Percentiles rank a stretch among this genome's conserved stretches.
Conservation (phyloP, 768 basidiomycete genomes). For the Obba rivulosa region DNA sequence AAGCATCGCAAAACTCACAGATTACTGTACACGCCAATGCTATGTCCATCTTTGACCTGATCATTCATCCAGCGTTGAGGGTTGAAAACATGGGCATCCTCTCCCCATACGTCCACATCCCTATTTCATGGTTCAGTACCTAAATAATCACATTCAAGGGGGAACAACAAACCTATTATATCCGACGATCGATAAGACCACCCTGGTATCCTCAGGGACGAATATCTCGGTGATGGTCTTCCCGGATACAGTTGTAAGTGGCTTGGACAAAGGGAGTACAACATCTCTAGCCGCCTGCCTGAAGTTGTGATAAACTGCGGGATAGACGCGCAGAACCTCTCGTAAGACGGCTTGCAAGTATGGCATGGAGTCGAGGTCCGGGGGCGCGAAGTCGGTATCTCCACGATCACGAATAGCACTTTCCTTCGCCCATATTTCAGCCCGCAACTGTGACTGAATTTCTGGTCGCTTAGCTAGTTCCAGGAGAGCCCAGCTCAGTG, state of each 20-base stretch:
- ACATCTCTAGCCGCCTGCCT: slow-evolving; percentile 49
- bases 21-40: slow-evolving; percentile 43
- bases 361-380: slow-evolving; percentile 48
- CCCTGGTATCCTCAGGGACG: slow-evolving; percentile 45
- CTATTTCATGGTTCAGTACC: slow-evolving; percentile 5
- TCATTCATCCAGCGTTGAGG: slow-evolving; percentile 25
- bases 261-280: slow-evolving; percentile 52
- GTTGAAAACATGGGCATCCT: slow-evolving; percentile 25
- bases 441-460: slow-evolving; percentile 57
- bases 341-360: slow-evolving; percentile 46
- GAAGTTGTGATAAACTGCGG: slow-evolving; percentile 46
- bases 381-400: slow-evolving; percentile 36
- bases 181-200: slow-evolving; percentile 47
- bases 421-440: slow-evolving; percentile 42
- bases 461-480: slow-evolving; percentile 55
- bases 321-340: slow-evolving; percentile 54
- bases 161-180: slow-evolving; percentile 42
- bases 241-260: slow-evolving; percentile 43
- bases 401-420: slow-evolving; percentile 30
- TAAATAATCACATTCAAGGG: no score
- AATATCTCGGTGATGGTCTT: slow-evolving; percentile 36
- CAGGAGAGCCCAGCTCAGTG: slow-evolving; percentile 56
- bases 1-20: slow-evolving; percentile 29
- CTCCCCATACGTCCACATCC: slow-evolving; percentile 24
- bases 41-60: slow-evolving; percentile 30